Conservation (phyloP, 345 rosid species). For the Eutrema japonicum region DNA sequence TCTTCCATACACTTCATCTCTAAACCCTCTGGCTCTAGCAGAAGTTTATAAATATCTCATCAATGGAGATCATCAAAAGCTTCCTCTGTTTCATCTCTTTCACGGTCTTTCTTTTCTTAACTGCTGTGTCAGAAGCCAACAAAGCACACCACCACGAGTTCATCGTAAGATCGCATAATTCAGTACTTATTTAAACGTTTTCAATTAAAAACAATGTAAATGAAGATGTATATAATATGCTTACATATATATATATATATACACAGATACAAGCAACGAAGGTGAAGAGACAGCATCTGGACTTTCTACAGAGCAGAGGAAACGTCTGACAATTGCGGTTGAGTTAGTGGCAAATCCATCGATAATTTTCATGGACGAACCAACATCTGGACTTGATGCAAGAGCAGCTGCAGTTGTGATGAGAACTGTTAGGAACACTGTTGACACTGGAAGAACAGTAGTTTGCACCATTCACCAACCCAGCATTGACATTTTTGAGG, state of each 20-base stretch:
- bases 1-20: constrained; percentile 25
- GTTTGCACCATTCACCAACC: constrained; percentile 97
- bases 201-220: not conserved
- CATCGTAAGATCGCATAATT: constrained; percentile 54
- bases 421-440: constrained; percentile 94
- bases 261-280: constrained; percentile 85
- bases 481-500: constrained; percentile 90
- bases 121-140: constrained; percentile 49
- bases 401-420: constrained; percentile 97
- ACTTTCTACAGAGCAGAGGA: constrained; percentile 92
- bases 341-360: constrained; percentile 98
- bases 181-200: not conserved
- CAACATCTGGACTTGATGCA: constrained; percentile 97
- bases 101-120: constrained; percentile 47
- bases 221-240: not conserved
- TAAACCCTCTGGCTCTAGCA: constrained; percentile 3
- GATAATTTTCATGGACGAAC: constrained; percentile 95
- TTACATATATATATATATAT: not conserved
- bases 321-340: constrained; percentile 90
- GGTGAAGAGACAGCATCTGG: constrained; percentile 98
- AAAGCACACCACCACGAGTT: constrained; percentile 71
- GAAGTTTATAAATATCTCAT: not conserved
- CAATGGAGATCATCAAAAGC: constrained; percentile 38
- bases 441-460: constrained; percentile 93
- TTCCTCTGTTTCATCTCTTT: constrained; percentile 38